Conservation (phyloP, 139 green algal genomes). For the Tetradesmus obliquus region DNA sequence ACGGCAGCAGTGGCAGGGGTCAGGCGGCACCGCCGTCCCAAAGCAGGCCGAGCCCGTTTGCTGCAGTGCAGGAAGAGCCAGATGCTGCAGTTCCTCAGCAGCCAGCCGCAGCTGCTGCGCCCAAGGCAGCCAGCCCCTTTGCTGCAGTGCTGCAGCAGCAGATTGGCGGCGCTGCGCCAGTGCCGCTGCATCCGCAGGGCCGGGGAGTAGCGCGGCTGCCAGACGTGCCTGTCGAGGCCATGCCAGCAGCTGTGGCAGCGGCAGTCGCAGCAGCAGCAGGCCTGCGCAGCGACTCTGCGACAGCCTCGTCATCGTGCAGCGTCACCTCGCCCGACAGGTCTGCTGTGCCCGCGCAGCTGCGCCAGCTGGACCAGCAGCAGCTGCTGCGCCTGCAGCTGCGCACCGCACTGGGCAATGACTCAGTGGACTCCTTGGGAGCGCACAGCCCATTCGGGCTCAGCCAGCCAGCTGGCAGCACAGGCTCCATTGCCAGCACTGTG, state of each 20-base stretch:
- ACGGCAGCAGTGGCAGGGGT: background rate
- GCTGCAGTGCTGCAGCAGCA: constrained; percentile 19
- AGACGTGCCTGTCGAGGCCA: background rate
- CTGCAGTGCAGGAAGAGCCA: background rate
- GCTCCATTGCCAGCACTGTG: background rate
- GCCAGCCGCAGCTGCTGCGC: background rate
- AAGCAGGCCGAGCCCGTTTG: constrained; percentile 19
- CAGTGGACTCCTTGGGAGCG: background rate
- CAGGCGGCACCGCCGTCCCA: background rate
- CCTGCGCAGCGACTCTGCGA: background rate
- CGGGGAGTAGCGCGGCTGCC: background rate
- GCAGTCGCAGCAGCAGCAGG: constrained; percentile 5
- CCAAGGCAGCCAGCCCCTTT: background rate
- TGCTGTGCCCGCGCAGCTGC: background rate
- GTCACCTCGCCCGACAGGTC: background rate
- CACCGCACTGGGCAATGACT: background rate
- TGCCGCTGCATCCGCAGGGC: background rate
- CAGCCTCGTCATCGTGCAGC: background rate
- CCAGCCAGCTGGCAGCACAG: background rate
- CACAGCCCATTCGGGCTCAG: background rate
- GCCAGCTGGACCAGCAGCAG: background rate
- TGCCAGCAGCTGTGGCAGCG: constrained; percentile 3
- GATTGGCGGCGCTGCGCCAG: background rate
- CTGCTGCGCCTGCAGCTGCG: constrained; percentile 3
- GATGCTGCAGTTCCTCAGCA: background rate